Base-by-base conservation (phyloP, 306 rosid species). In the Quercus gilva region DNA sequence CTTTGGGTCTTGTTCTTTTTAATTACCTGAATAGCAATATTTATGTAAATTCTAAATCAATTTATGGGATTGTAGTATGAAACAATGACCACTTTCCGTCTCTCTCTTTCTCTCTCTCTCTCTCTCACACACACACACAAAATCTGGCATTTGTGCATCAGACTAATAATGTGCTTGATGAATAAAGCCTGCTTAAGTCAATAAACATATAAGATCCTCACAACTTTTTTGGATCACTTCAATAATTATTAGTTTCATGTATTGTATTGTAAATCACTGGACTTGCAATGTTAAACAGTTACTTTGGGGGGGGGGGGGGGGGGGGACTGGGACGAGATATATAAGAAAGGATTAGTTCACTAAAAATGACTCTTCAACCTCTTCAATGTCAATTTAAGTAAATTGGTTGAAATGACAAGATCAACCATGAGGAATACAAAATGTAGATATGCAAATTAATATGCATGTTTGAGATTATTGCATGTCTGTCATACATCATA, bases 351-450 rank as follows among this genome's bases (percentile, higher is more conserved):
- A 58, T 29, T 13, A 20, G 77, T 10, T 56, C 4, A n/a, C 21
- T 45, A 45, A 45, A 45, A 9, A 9, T 45, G 13, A 45, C 53
- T 45, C 52, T 45, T 45, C 53, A 45, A 12, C 53, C 53, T 11
- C 53, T 11, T 45, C 53, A 45, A 11, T 45, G 53, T 45, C 53
- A 45, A 73, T 25, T 28, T 25, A 25, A 45, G 53, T 14, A 12
- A n/a, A 11, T 9, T 74, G 21, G 26, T 19, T 59, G 52, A 49
- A n/a, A 55, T 37, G 72, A 35, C 21, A 67, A 78, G 73, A 76
- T 49, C 25, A 57, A 70, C 35, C 45, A 8, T 79, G n/a, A 70
- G 70, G 61, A 61, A 69, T 71, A 60, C 69, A 58, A 20, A 51
- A 56, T 5, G 15, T 11, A 5, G 35, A 26, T 1, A 28, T 12